phyloP scores from a whole-genome alignment of 2,329 filamentous ascomycete genomes.

The Stachybotrys chartarum region DNA sequence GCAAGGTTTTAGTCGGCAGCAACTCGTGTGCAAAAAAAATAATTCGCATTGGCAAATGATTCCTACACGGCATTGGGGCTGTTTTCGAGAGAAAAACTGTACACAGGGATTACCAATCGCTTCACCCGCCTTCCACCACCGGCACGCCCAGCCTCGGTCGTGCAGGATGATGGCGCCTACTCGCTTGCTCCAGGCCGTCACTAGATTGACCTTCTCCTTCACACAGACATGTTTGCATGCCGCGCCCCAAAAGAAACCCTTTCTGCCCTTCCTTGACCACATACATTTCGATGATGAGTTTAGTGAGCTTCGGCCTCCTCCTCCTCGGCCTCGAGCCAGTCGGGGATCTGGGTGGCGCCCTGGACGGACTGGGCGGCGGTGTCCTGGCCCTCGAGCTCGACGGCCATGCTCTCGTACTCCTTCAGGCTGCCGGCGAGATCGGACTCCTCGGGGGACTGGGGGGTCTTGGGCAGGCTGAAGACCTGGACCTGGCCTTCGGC shows the following conservation, averaged over 20 bases:
- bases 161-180: neutral
- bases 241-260: neutral
- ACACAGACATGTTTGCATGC: neutral
- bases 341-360: conserved; percentile 49
- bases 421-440: conserved; percentile 87
- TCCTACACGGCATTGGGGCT: conserved; percentile 24
- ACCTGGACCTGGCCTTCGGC: conserved; percentile 85
- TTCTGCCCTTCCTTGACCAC: neutral
- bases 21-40: neutral
- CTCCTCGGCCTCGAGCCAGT: conserved; percentile 82
- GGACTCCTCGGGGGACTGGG: conserved; percentile 85
- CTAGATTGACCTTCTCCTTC: neutral
- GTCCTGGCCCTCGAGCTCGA: conserved; percentile 88
- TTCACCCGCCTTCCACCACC: neutral
- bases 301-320: conserved; percentile 43
- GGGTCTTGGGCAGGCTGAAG: conserved; percentile 73
- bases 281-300: conserved; percentile 7
- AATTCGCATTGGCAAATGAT: conserved; percentile 21
- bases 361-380: conserved; percentile 50
- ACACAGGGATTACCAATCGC: conserved; percentile 25
- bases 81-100: conserved; percentile 25
- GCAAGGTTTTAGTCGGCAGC: neutral
- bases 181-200: neutral
- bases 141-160: neutral
- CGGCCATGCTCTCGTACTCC: conserved; percentile 88